phyloP scores from a whole-genome alignment of 257 asterid species.

The Solanum rostratum region DNA sequence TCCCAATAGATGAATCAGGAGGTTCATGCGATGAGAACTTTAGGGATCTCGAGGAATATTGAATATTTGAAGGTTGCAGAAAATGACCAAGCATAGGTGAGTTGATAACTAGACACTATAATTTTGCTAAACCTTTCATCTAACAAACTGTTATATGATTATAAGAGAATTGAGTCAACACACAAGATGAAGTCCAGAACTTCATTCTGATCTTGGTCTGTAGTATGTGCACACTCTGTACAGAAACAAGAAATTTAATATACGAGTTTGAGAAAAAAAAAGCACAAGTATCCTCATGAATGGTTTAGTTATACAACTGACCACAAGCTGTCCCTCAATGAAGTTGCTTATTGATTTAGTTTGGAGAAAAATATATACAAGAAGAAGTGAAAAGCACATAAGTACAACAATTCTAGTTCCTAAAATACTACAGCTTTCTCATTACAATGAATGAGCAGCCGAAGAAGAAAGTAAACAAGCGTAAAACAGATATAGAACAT shows the following conservation, averaged over 20 bases:
- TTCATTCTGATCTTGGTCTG: background rate
- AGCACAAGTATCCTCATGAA: background rate
- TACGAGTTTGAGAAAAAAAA: background rate
- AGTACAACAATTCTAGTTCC: background rate
- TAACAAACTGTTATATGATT: background rate
- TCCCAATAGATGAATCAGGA: background rate
- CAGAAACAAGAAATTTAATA: background rate
- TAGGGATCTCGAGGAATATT: background rate
- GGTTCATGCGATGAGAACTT: background rate
- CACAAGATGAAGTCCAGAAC: background rate
- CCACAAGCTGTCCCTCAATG: background rate
- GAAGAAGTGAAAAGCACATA: background rate
- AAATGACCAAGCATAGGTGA: background rate
- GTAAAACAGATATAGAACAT: background rate
- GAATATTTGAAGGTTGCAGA: background rate
- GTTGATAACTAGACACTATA: background rate
- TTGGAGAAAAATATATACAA: background rate
- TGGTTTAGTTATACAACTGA: background rate
- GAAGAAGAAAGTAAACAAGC: background rate
- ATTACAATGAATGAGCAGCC: background rate
- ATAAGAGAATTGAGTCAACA: background rate
- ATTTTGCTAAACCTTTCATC: background rate
- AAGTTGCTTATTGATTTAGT: background rate
- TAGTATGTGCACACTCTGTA: background rate
- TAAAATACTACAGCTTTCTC: background rate